Evolutionary conservation across 78 protist species (phyloP).

Genomic region (Dictyostelium firmibasis): DNA sequence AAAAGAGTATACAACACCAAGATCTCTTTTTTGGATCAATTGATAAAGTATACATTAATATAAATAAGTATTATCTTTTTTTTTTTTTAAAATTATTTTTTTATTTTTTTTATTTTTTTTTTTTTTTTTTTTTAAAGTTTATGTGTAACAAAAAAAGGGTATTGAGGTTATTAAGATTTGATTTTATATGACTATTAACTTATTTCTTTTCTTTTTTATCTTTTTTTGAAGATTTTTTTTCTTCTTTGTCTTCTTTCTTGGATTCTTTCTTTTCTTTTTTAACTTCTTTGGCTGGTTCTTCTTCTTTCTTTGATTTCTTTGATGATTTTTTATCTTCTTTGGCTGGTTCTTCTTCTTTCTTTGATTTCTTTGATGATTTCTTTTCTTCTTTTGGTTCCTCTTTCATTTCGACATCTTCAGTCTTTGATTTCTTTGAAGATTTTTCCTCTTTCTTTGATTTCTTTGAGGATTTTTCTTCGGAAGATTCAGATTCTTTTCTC

Average conservation of each 20-base stretch:
- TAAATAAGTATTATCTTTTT: too few relatives aligned
- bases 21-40: too few relatives aligned
- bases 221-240: neutral
- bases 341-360: slow-evolving; percentile 20
- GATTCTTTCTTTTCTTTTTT: neutral
- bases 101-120: neutral
- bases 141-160: neutral
- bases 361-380: slow-evolving; percentile 26
- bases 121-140: neutral
- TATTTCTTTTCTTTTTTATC: neutral
- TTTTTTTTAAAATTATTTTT: too few relatives aligned
- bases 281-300: slow-evolving; percentile 34
- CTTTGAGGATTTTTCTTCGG: slow-evolving; percentile 29
- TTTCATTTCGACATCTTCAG: slow-evolving; percentile 46
- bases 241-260: neutral
- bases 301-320: slow-evolving; percentile 15
- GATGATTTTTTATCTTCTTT: slow-evolving; percentile 47
- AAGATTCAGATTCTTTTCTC: slow-evolving; percentile 12
- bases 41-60: too few relatives aligned
- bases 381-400: slow-evolving; percentile 24
- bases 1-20: too few relatives aligned
- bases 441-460: slow-evolving; percentile 55
- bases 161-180: neutral
- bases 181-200: neutral
- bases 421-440: slow-evolving; percentile 10